A percentile compares a stretch with the other conserved stretches of the same genome.
These are phyloP conservation scores for Malassezia furfur DNA, from an alignment of 1,284 basidiomycete species.

Conservation along the genomic window DNA sequence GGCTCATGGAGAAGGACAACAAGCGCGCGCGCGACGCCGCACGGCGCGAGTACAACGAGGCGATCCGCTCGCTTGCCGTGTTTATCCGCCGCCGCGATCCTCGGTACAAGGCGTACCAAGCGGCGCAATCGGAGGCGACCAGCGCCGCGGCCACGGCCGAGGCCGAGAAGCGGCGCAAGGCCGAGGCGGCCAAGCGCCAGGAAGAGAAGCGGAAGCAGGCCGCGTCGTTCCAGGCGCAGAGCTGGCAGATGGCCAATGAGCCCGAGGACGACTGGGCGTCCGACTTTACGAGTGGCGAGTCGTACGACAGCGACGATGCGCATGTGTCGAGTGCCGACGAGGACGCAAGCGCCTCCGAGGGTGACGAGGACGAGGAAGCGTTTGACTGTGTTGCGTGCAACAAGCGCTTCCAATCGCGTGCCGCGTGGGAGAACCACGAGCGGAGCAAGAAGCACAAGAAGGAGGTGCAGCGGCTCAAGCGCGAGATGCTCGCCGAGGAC, in stretches of 20 bases:
- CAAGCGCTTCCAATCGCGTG: constrained; percentile 82
- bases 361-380: constrained; percentile 5
- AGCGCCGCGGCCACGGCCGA: constrained; percentile 55
- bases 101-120: constrained; percentile 60
- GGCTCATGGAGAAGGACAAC: constrained; percentile 88
- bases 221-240: constrained; percentile 53
- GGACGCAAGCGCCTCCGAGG: constrained; percentile 18
- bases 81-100: constrained; percentile 91
- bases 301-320: constrained; percentile 2
- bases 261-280: constrained; percentile 15
- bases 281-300: constrained; percentile 29
- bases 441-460: constrained; percentile 88
- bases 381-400: constrained; percentile 95
- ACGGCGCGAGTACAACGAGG: constrained; percentile 84
- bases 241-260: constrained; percentile 33
- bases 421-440: constrained; percentile 92
- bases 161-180: constrained; percentile 24
- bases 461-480: constrained; percentile 53
- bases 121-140: constrained; percentile 47
- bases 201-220: constrained; percentile 51
- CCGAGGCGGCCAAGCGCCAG: constrained; percentile 49
- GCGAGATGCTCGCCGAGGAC: constrained; percentile 56
- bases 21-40: constrained; percentile 79
- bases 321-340: constrained; percentile 1
- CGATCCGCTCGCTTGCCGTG: constrained; percentile 62